Evolutionary conservation across 805 yeast species (phyloP).

Genomic region (Kurtzmaniella fragi): DNA sequence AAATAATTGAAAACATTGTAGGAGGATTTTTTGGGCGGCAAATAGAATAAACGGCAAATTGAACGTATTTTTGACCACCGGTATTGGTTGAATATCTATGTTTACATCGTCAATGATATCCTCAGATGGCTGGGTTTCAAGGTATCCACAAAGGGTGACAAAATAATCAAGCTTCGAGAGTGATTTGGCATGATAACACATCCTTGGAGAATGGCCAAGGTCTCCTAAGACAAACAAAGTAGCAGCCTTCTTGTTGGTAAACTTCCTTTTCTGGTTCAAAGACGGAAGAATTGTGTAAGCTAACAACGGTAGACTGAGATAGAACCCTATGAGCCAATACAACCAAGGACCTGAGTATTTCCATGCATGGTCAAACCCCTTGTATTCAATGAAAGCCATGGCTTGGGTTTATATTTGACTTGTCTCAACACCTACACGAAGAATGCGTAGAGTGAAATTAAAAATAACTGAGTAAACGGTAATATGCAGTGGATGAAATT

Average conservation of each 20-base stretch:
- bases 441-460: no score
- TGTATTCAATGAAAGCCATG: conserved; percentile 9
- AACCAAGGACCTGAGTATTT: conserved; percentile 32
- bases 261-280: conserved; percentile 18
- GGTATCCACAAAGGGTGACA: conserved; percentile 84
- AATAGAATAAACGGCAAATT: conserved; percentile 52
- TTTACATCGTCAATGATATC: conserved; percentile 47
- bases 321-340: conserved; percentile 41
- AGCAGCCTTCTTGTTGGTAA: conserved; percentile 43
- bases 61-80: conserved; percentile 31
- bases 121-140: conserved; percentile 50
- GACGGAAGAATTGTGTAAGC: conserved; percentile 39
- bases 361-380: conserved; percentile 16
- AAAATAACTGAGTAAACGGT: no score
- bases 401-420: no score
- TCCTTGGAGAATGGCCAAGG: conserved; percentile 91
- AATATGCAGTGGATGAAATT: no score
- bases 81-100: conserved; percentile 47
- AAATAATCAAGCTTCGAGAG: conserved; percentile 63
- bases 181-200: conserved; percentile 83
- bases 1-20: conserved; percentile 49
- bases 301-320: conserved; percentile 41
- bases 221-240: conserved; percentile 87
- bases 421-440: no score
- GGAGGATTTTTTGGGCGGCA: conserved; percentile 52